Evolutionary conservation across 176 grass and related monocot species (phyloP), one percentile per base, ranked within the genome.

Genomic region (Carex littledalei): DNA sequence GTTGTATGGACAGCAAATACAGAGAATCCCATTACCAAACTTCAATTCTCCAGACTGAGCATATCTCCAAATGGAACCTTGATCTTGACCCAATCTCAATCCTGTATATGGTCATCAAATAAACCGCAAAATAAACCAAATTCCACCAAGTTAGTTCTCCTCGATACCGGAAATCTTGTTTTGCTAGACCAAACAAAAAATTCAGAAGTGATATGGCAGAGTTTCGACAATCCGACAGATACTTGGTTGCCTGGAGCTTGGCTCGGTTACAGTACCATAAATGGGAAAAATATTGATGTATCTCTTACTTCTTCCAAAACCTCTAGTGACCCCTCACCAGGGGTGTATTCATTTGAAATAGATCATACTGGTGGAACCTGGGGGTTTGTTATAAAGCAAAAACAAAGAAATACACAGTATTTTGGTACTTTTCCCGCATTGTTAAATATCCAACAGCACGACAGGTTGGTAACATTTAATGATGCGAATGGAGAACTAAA

Each of bases 151-250:
- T 55, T 86, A 11, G 53, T 81, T 53, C 71, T 84, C 14, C 80
- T 81, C 34, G 80, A 90, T 45, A 80, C 32, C 26, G 80, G 85
- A 35, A 90, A 90, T 71, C 86, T 90, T 70, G 84, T 87, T 12
- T 65, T 90, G 56, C 50, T 59, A 52, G 84, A 82, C 31, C 45
- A 0, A 1, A 21, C 5, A 20, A 80, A 86, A 68, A 31, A 58
- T 16, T 73, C 26, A 24, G 26, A 62, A 39, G 74, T 82, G 6
- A 17, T 41, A 34, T 88, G 88, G 89, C 86, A 91, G 68, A 91
- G 89, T 83, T 88, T 91, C 54, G 52, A 91, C 77, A 16, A 88
- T 67, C 89, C 86, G 10, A 77, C 83, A 2, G 83, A 88, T 32
- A 56, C 62, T 8, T 18, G 87, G 84, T 79, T 91, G 6, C 86